phyloP scores from a whole-genome alignment of 306 rosid species.

The Geum urbanum region DNA sequence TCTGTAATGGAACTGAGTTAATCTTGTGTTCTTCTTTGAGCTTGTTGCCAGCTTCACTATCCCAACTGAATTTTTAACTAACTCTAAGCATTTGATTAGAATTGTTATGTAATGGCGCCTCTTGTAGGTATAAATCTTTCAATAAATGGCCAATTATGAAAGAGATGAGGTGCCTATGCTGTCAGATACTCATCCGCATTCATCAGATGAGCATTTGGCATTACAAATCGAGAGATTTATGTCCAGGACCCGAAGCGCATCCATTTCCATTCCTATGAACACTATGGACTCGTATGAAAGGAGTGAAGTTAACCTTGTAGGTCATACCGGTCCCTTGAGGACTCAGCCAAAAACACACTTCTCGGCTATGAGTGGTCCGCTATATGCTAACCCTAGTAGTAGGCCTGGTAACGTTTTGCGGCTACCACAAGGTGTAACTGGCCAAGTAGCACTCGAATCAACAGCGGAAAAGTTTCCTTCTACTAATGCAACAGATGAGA shows the following conservation, averaged over 20 bases:
- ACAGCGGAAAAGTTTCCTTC: slow-evolving; percentile 37
- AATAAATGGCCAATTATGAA: slow-evolving; percentile 51
- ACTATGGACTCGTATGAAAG: slow-evolving; percentile 41
- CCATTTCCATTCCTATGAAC: slow-evolving; percentile 50
- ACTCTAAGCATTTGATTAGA: background rate
- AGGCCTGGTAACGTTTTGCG: slow-evolving; percentile 35
- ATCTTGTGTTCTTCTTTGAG: background rate
- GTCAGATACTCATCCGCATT: slow-evolving; percentile 29
- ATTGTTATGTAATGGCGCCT: background rate
- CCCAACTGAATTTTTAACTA: background rate
- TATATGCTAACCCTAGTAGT: slow-evolving; percentile 17
- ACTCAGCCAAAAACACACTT: slow-evolving; percentile 48
- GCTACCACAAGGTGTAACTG: slow-evolving; percentile 24
- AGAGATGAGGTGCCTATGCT: slow-evolving; percentile 64
- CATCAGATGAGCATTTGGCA: slow-evolving; percentile 28
- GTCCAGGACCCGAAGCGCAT: slow-evolving; percentile 52
- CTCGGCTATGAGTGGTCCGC: slow-evolving; percentile 65
- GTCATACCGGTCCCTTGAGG: slow-evolving; percentile 74
- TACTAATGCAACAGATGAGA: slow-evolving; percentile 17
- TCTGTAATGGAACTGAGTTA: background rate
- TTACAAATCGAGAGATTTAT: slow-evolving; percentile 36
- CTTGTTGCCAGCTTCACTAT: background rate
- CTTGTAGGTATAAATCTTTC: slow-evolving; percentile 27
- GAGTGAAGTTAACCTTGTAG: slow-evolving; percentile 48
- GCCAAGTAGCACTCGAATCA: slow-evolving; percentile 30